Evolutionary conservation across 2,329 filamentous ascomycete genomes (phyloP), one percentile per base, ranked within the genome.

Genomic region (Beauveria asiatica): DNA sequence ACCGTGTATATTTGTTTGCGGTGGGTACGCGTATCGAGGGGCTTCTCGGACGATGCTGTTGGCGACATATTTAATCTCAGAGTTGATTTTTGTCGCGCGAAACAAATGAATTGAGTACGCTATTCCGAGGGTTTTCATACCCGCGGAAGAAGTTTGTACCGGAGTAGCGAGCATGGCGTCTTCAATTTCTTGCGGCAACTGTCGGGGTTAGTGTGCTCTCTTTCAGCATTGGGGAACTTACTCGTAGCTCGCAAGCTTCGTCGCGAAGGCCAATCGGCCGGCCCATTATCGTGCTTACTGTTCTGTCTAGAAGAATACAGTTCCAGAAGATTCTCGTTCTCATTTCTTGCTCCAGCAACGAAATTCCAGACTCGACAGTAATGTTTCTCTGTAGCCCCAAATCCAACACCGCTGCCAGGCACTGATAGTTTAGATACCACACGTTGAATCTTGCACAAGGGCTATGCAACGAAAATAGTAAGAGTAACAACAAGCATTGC

Each of bases 361-460:
- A 77, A 2, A 83, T 73, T 0, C 71, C 77, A 0, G 70, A 68
- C 0, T 72, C 73, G 0, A 72, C 70, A 1, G 73, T 76, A 7
- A 82, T 74, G 55, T 80, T 74, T 23, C 80, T 72, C 58, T 83
- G 80, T 0, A 83, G 67, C 0, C 80, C 80, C 1, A 83, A 65
- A 49, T 83, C 80, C 3, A 83, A 68, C 0, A 81, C 68, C 0
- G 76, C 72, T 1, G 80, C 79, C 10, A 83, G 70, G 44, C 79
- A 82, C 62, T 82, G 80, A 57, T 83, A 83, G 57, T 82, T 81
- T 1, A 83, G 68, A 57, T 80, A 79, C 81, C 80, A 83, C 0
- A 80, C 70, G 59, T 80, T 82, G 4, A 82, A 65, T 0, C 74
- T 70, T 54, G 79, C 75, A 1, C 73, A 76, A 0, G 80, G 76